Percentiles rank a stretch among this genome's conserved stretches.
phyloP scores from a whole-genome alignment of 768 basidiomycete species.

The Agrocybe chaxingu region DNA sequence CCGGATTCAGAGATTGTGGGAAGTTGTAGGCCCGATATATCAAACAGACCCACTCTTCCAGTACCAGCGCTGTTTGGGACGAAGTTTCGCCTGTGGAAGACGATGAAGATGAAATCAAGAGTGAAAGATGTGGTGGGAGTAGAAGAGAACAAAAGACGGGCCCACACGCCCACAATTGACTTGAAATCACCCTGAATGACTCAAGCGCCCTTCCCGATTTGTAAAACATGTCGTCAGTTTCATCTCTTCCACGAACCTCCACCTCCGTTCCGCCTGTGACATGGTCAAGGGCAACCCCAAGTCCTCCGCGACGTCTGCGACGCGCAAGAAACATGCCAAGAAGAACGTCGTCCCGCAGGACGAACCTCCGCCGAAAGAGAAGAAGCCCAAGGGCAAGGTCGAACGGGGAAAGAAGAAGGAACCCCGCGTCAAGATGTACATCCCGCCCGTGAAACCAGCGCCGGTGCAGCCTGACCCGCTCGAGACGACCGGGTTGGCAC shows the following conservation, averaged over 20 bases:
- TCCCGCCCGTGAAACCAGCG: slow-evolving; percentile 78
- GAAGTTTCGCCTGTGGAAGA: too few species aligned
- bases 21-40: too few species aligned
- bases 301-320: slow-evolving; percentile 80
- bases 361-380: slow-evolving; percentile 38
- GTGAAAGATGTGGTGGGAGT: too few species aligned
- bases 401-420: slow-evolving; percentile 63
- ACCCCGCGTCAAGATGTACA: slow-evolving; percentile 81
- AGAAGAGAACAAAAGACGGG: too few species aligned
- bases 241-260: neutral
- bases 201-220: neutral
- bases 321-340: slow-evolving; percentile 90
- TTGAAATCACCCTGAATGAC: neutral
- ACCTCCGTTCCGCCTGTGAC: neutral
- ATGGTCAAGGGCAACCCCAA: slow-evolving; percentile 50
- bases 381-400: slow-evolving; percentile 43
- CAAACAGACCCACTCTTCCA: too few species aligned
- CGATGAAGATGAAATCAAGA: too few species aligned
- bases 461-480: slow-evolving; percentile 80
- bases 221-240: neutral
- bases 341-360: slow-evolving; percentile 60
- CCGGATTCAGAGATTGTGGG: too few species aligned
- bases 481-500: slow-evolving; percentile 77
- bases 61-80: too few species aligned
- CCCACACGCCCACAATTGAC: too few species aligned